Percentiles rank a stretch among this genome's conserved stretches.
Conservation (phyloP, 2,329 filamentous ascomycete genomes). For the Madurella fahalii region DNA sequence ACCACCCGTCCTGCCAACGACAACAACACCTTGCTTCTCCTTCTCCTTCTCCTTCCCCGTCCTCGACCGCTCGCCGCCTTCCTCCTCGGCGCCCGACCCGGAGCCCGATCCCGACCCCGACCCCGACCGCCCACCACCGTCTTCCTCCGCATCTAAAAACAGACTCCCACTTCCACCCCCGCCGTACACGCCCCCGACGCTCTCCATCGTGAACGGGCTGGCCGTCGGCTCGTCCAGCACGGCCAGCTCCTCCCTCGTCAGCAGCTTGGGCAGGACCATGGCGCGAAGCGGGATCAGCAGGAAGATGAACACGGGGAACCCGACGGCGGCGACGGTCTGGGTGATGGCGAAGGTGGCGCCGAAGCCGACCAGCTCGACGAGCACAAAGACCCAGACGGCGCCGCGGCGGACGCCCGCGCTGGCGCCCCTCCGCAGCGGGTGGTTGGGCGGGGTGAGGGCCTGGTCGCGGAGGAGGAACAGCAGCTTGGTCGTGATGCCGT, state of each 20-base stretch:
- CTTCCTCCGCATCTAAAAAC: constrained; percentile 10
- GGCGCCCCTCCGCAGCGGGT: constrained; percentile 47
- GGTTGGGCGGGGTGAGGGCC: constrained; percentile 53
- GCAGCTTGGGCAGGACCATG: constrained; percentile 58
- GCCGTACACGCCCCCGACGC: constrained; percentile 61
- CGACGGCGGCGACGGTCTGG: constrained; percentile 74
- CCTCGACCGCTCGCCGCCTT: not conserved
- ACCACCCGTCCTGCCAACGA: not conserved
- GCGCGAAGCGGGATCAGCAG: constrained; percentile 63
- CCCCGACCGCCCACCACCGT: constrained; percentile 1
- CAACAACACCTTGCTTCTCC: constrained; percentile 6
- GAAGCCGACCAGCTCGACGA: constrained; percentile 65
- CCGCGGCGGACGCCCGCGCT: constrained; percentile 51
- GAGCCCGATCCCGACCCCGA: not conserved
- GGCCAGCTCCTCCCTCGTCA: constrained; percentile 56
- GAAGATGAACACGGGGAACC: constrained; percentile 72
- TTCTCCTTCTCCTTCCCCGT: constrained; percentile 1
- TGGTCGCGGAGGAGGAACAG: constrained; percentile 65
- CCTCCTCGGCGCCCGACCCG: not conserved
- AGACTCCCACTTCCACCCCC: constrained; percentile 2
- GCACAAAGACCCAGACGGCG: constrained; percentile 69
- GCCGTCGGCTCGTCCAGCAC: constrained; percentile 70
- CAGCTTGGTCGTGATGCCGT: constrained; percentile 73
- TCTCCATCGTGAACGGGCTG: constrained; percentile 71
- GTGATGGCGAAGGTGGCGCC: constrained; percentile 78